Evolutionary conservation across 345 rosid genomes (phyloP), one percentile per base, ranked within the genome.

Genomic region (Cardamine resedifolia): DNA sequence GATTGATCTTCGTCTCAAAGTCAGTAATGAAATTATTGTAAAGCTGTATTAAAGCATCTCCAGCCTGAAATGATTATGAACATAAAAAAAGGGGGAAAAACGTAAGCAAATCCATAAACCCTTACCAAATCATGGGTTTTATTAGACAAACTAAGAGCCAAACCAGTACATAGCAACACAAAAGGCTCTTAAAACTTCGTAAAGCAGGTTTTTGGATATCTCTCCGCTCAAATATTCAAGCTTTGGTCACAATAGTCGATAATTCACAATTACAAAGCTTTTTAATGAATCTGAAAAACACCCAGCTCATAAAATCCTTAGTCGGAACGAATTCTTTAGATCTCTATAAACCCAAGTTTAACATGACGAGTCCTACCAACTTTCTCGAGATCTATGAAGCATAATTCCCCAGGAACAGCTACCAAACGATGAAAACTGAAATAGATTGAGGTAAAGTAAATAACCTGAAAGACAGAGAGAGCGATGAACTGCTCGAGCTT

Each of bases 401-500:
- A 34, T 58, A 74, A 41, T 6, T 26, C 33, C 15, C 52, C 70
- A 58, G 58, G 51, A 28, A 24, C 6, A 41, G 23, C 21, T 38
- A 66, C 10, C 4, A 49, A 71, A 41, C 4, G 58, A 56, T 33
- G 24, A 19, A 10, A 55, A 62, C 27, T 63, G 3, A 33, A 15
- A 8, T 0, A 48, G 26, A 38, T 24, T 44, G 21, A 5, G 59
- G n/a, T 36, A 18, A 11, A 9, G 27, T 0, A n/a, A n/a, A n/a
- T 24, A 61, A 90, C 97, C 97, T 91, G 95, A 57, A 84, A 86
- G 75, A 84, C 86, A 10, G 95, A 81, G 66, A 83, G 96, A 44
- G 97, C 79, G 55, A 91, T 86, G 84, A 95, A 91, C 81, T 90
- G 96, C 63, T 95, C 97, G 70, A 95, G 97, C 87, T 95, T 95